Evolutionary conservation across 768 basidiomycete species (phyloP).

Genomic region (Arthromyces matolae): DNA sequence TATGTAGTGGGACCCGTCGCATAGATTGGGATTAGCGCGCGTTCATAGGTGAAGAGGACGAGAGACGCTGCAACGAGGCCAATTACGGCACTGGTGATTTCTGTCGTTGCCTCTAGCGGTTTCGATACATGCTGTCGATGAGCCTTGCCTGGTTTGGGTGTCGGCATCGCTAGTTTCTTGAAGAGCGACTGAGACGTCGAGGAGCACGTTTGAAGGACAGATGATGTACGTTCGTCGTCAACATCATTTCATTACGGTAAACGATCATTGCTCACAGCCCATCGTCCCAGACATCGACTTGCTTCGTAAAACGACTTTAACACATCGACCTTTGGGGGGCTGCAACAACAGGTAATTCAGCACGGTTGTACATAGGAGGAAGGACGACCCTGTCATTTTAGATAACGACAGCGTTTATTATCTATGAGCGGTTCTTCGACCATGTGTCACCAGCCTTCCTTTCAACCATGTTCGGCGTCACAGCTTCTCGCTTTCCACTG

Average conservation of each 20-base stretch:
- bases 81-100: constrained; percentile 6
- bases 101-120: constrained; percentile 3
- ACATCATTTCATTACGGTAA: neutral
- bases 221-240: neutral
- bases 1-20: constrained; percentile 53
- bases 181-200: constrained; percentile 8
- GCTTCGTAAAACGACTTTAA: too few relatives aligned
- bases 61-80: constrained; percentile 42
- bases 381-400: too few relatives aligned
- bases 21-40: constrained; percentile 66
- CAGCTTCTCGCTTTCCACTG: constrained; percentile 19
- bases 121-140: constrained; percentile 1
- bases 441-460: neutral
- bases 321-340: too few relatives aligned
- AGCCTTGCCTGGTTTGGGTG: constrained; percentile 3
- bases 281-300: too few relatives aligned
- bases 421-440: too few relatives aligned
- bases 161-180: constrained; percentile 10
- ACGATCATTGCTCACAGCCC: too few relatives aligned
- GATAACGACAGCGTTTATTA: too few relatives aligned
- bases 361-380: too few relatives aligned
- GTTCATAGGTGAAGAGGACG: constrained; percentile 58
- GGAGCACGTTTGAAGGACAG: neutral
- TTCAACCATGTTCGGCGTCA: constrained; percentile 23
- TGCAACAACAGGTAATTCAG: too few relatives aligned